Percentiles rank a stretch among this genome's conserved stretches.
Evolutionary conservation across 2,329 filamentous ascomycete genomes (phyloP).

Genomic region (Paecilomyces niveus): DNA sequence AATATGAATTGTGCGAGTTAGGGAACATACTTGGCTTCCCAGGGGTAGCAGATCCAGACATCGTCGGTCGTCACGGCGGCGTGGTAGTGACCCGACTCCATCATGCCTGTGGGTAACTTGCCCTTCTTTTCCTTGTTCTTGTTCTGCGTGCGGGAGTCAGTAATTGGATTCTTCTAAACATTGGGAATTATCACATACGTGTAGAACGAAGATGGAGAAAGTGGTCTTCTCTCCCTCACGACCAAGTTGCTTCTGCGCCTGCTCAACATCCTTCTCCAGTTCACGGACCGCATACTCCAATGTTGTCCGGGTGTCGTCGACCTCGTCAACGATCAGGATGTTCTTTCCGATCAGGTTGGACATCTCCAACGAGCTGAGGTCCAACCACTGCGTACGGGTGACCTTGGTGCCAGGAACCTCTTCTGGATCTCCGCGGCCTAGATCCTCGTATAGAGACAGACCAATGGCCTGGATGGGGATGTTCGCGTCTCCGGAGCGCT

Average conservation of each 20-base stretch:
- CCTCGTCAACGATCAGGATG: slow-evolving; percentile 88
- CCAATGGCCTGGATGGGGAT: slow-evolving; percentile 99
- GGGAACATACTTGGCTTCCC: slow-evolving; percentile 71
- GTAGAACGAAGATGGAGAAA: slow-evolving; percentile 92
- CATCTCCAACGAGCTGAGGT: slow-evolving; percentile 80
- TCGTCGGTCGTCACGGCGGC: slow-evolving; percentile 86
- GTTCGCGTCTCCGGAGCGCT: slow-evolving; percentile 76
- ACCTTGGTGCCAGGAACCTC: slow-evolving; percentile 88
- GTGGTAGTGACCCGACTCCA: slow-evolving; percentile 65
- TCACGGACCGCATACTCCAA: slow-evolving; percentile 91
- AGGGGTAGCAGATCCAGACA: slow-evolving; percentile 98
- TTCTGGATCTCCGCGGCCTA: slow-evolving; percentile 56
- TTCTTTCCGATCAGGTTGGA: slow-evolving; percentile 84
- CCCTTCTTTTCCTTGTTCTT: slow-evolving; percentile 98
- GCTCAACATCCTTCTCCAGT: slow-evolving; percentile 87
- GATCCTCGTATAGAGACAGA: slow-evolving; percentile 89
- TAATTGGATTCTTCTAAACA: neutral
- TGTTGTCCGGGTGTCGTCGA: slow-evolving; percentile 90
- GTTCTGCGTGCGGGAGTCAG: slow-evolving; percentile 48
- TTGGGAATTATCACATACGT: slow-evolving; percentile 50
- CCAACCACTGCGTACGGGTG: slow-evolving; percentile 96
- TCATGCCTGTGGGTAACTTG: slow-evolving; percentile 68
- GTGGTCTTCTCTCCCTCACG: slow-evolving; percentile 65
- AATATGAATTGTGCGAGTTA: neutral
- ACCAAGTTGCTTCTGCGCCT: slow-evolving; percentile 66